These are phyloP conservation scores for Mesembryanthemum crystallinum DNA, from an alignment of 148 eudicot genomes.

Conservation along the genomic window DNA sequence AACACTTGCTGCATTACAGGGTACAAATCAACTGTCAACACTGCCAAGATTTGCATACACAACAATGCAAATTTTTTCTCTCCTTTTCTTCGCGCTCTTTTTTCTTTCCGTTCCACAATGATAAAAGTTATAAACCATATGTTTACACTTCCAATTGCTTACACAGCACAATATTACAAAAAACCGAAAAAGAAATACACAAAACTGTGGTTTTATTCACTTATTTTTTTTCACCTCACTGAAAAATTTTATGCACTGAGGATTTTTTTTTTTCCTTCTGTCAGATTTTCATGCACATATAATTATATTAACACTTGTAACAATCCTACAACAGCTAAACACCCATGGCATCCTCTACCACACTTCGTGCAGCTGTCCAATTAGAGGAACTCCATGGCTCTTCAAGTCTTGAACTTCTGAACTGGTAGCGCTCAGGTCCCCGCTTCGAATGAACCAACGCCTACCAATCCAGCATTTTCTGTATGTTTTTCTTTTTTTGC, in stretches of 20 bases:
- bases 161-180: slow-evolving; percentile 28
- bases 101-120: slow-evolving; percentile 18
- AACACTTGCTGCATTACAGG: too few relatives aligned
- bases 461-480: slow-evolving; percentile 49
- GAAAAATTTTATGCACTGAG: slow-evolving; percentile 20
- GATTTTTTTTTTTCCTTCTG: slow-evolving; percentile 13
- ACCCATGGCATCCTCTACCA: slow-evolving; percentile 46
- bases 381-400: slow-evolving; percentile 41
- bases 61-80: too few relatives aligned
- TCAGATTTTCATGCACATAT: slow-evolving; percentile 22
- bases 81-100: neutral
- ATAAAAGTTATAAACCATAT: slow-evolving; percentile 11
- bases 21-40: too few relatives aligned
- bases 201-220: slow-evolving; percentile 34
- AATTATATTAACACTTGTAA: slow-evolving; percentile 34
- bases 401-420: slow-evolving; percentile 26
- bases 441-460: slow-evolving; percentile 85
- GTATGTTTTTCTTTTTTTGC: slow-evolving; percentile 30
- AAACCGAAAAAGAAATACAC: slow-evolving; percentile 13
- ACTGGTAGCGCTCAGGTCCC: slow-evolving; percentile 66
- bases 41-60: too few relatives aligned
- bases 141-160: slow-evolving; percentile 40
- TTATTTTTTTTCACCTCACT: slow-evolving; percentile 17
- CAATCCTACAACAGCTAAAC: slow-evolving; percentile 31
- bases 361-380: slow-evolving; percentile 54